Evolutionary conservation across 345 rosid species (phyloP).

Genomic region (Eutrema heterophyllum): DNA sequence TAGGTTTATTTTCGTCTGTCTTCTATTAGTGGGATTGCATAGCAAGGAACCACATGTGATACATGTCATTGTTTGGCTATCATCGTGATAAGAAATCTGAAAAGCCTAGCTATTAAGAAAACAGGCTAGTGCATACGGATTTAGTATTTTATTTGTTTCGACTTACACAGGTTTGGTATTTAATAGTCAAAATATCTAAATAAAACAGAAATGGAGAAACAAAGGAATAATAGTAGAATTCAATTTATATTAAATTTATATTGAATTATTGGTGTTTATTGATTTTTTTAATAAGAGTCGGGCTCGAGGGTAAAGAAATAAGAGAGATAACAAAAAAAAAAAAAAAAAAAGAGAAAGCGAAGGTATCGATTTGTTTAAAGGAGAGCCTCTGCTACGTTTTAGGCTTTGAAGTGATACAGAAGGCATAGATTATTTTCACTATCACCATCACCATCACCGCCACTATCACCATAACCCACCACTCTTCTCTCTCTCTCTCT

Average conservation of each 20-base stretch:
- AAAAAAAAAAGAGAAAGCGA: not conserved
- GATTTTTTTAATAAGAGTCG: not conserved
- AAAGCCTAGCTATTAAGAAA: conserved; percentile 12
- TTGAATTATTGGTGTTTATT: not conserved
- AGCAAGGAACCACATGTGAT: conserved; percentile 28
- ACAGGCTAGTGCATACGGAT: not conserved
- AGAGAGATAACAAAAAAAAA: not conserved
- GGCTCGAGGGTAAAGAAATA: conserved; percentile 14
- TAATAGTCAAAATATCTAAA: not conserved
- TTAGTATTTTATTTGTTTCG: not conserved
- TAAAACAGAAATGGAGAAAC: not conserved
- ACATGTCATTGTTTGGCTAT: conserved; percentile 29
- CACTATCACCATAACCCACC: conserved; percentile 30
- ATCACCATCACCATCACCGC: conserved; percentile 19
- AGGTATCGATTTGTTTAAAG: conserved; percentile 29
- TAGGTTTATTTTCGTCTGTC: not conserved
- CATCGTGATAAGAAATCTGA: not conserved
- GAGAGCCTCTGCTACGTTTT: conserved; percentile 34
- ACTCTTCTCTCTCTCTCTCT: not conserved
- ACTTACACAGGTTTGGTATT: not conserved
- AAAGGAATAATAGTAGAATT: not conserved
- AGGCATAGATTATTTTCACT: conserved; percentile 21
- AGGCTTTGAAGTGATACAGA: conserved; percentile 35
- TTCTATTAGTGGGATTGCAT: conserved; percentile 18
- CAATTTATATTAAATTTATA: too few species aligned